phyloP scores from a whole-genome alignment of 176 grass and related monocot species.

The Cenchrus fungigraminus region DNA sequence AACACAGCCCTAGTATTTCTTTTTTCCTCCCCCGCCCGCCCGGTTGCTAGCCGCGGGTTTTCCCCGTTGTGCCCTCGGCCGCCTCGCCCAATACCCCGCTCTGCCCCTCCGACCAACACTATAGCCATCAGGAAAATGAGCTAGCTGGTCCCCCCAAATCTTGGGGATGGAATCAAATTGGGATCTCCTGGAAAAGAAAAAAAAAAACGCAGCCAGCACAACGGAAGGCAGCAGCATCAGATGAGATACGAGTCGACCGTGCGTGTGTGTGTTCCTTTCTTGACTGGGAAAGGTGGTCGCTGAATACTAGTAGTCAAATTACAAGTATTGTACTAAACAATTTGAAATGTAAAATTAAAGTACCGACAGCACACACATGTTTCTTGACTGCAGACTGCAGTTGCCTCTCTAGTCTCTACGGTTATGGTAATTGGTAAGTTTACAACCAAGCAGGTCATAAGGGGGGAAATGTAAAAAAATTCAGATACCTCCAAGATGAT shows the following conservation, averaged over 20 bases:
- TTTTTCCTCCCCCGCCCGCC: too few species aligned
- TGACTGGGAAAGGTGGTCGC: constrained; percentile 1
- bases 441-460: too few species aligned
- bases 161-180: constrained; percentile 31
- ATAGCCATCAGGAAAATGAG: not conserved
- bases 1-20: too few species aligned
- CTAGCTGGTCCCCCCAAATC: constrained; percentile 38
- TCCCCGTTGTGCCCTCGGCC: not conserved
- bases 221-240: too few species aligned
- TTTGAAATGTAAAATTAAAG: not conserved
- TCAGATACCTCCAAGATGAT: not conserved
- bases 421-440: too few species aligned
- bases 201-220: not conserved
- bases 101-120: not conserved
- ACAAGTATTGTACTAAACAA: not conserved
- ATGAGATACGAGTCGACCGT: not conserved
- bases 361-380: not conserved
- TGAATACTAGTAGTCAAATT: constrained; percentile 26
- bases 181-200: not conserved
- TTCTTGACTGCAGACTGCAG: too few species aligned
- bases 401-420: too few species aligned
- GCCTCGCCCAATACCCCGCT: not conserved
- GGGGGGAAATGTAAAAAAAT: too few species aligned
- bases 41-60: not conserved
- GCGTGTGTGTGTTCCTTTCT: not conserved